Evolutionary conservation across 2,329 filamentous ascomycete genomes (phyloP).

Genomic region (Penicillium verrucosum): DNA sequence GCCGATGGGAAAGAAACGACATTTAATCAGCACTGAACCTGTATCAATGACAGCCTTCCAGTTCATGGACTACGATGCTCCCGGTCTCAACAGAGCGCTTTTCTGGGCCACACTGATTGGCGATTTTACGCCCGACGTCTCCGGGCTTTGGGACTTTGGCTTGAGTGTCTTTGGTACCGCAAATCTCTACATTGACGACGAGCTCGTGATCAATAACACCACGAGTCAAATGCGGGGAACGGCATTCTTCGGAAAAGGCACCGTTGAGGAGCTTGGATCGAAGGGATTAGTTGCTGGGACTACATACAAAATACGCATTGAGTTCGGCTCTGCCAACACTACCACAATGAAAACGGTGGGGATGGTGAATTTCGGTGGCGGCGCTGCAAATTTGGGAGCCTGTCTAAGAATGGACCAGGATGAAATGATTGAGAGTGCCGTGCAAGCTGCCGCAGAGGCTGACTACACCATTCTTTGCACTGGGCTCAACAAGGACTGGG

Average conservation of each 20-base stretch:
- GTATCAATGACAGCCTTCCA: slow-evolving; percentile 36
- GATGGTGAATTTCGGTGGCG: slow-evolving; percentile 22
- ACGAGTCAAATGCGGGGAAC: slow-evolving; percentile 58
- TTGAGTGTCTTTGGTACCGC: slow-evolving; percentile 60
- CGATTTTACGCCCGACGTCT: slow-evolving; percentile 53
- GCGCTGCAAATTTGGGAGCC: slow-evolving; percentile 27
- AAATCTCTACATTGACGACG: slow-evolving; percentile 58
- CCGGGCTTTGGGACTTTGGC: slow-evolving; percentile 58
- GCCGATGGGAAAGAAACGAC: slow-evolving; percentile 21
- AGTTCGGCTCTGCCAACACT: slow-evolving; percentile 28
- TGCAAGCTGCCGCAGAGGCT: slow-evolving; percentile 12
- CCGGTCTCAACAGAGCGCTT: slow-evolving; percentile 12
- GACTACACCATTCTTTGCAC: slow-evolving; percentile 24
- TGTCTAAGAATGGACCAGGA: slow-evolving; percentile 20
- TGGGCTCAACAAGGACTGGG: slow-evolving; percentile 32
- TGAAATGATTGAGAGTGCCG: slow-evolving; percentile 12
- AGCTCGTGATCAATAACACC: slow-evolving; percentile 59
- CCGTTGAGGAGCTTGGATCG: slow-evolving; percentile 55
- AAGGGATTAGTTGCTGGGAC: slow-evolving; percentile 27
- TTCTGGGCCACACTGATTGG: slow-evolving; percentile 59
- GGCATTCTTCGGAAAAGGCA: slow-evolving; percentile 63
- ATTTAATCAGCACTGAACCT: slow-evolving; percentile 16
- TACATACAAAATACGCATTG: slow-evolving; percentile 32
- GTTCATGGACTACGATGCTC: slow-evolving; percentile 36
- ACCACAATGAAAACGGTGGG: slow-evolving; percentile 26